Evolutionary conservation across 805 yeast species (phyloP).

Genomic region (Saccharomycopsis sp.): DNA sequence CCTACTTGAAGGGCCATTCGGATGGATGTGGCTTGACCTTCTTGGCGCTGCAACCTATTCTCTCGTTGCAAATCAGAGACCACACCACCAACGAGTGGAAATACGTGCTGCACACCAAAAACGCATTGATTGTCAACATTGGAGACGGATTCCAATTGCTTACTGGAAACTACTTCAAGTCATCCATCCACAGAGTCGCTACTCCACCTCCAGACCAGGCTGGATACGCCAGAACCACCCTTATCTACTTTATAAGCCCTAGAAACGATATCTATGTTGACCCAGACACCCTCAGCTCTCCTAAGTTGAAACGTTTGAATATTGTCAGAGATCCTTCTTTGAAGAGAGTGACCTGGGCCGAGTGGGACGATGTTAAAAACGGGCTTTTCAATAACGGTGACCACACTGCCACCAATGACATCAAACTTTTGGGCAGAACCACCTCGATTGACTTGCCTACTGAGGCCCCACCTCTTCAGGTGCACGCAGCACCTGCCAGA

Average conservation of each 20-base stretch:
- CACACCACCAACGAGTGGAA: constrained; percentile 31
- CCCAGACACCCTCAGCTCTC: constrained; percentile 36
- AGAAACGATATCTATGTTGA: constrained; percentile 32
- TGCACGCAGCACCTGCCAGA: too few relatives aligned
- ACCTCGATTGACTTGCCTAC: background rate
- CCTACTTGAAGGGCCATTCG: constrained; percentile 43
- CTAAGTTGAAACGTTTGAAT: constrained; percentile 32
- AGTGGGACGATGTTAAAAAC: constrained; percentile 44
- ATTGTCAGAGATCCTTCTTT: constrained; percentile 26
- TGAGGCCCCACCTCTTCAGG: background rate
- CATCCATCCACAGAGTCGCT: constrained; percentile 42
- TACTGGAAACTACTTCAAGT: constrained; percentile 41
- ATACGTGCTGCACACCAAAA: constrained; percentile 32
- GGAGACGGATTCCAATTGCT: constrained; percentile 38
- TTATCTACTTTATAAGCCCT: constrained; percentile 40
- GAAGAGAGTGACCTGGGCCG: constrained; percentile 33
- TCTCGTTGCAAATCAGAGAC: constrained; percentile 35
- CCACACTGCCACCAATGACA: constrained; percentile 6
- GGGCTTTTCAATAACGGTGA: constrained; percentile 34
- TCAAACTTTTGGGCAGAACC: constrained; percentile 19
- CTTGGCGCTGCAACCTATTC: constrained; percentile 36
- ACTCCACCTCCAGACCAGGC: constrained; percentile 40
- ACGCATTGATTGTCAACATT: constrained; percentile 35
- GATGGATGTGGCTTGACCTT: constrained; percentile 38
- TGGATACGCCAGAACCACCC: constrained; percentile 31